These are phyloP conservation scores for Rhododendron henanense DNA, from an alignment of 148 eudicot species.

Conservation along the genomic window DNA sequence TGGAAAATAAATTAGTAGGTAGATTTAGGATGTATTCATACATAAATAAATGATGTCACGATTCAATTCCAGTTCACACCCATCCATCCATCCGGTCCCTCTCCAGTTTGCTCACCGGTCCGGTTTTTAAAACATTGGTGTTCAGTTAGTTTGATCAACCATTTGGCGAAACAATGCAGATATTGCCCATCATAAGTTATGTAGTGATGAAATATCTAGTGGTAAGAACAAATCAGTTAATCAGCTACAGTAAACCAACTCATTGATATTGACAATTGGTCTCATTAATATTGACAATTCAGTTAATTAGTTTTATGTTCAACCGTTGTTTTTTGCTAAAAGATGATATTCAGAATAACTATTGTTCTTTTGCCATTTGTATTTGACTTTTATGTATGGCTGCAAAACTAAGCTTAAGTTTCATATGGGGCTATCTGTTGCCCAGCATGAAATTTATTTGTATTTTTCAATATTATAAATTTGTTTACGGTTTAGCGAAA, in stretches of 20 bases:
- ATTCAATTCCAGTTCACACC: too few species aligned
- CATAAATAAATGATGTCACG: too few species aligned
- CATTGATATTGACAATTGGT: background rate
- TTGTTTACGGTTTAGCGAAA: too few species aligned
- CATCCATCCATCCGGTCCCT: too few species aligned
- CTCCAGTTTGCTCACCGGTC: too few species aligned
- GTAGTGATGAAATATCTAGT: background rate
- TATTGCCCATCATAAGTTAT: background rate
- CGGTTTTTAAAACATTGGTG: too few species aligned
- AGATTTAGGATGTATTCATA: too few species aligned
- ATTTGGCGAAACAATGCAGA: background rate
- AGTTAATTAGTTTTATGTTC: background rate
- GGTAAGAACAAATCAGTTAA: background rate
- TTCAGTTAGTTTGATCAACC: background rate
- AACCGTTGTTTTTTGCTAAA: background rate
- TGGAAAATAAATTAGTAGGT: too few species aligned
- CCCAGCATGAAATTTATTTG: too few species aligned
- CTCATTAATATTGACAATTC: background rate
- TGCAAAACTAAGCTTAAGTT: background rate
- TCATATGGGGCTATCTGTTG: background rate
- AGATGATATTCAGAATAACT: background rate
- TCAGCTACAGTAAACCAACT: background rate
- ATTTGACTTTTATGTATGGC: background rate
- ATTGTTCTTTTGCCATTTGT: background rate
- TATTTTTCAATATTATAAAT: too few species aligned